These are phyloP conservation scores for Beauveria sp. DNA, from an alignment of 2,329 filamentous ascomycete genomes.

Conservation along the genomic window DNA sequence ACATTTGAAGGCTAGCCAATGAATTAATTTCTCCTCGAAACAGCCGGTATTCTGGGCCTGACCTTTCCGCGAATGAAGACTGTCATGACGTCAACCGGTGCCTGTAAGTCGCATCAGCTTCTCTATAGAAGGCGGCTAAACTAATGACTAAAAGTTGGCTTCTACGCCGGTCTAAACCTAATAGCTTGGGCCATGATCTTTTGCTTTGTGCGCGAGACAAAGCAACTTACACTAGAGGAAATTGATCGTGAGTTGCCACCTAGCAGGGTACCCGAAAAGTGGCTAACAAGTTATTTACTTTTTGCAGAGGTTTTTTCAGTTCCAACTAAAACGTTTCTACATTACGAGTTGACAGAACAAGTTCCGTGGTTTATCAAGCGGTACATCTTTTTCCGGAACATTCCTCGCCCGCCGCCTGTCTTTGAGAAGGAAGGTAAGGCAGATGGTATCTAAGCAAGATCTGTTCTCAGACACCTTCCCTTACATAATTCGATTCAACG, in stretches of 20 bases:
- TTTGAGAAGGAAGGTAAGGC: conserved; percentile 14
- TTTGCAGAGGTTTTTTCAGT: conserved; percentile 24
- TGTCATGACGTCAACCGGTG: conserved; percentile 24
- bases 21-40: background rate
- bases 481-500: too few relatives aligned
- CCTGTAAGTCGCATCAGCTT: conserved; percentile 17
- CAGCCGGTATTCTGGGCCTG: conserved; percentile 44
- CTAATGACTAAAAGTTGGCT: conserved; percentile 19
- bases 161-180: conserved; percentile 38
- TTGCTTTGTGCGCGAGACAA: conserved; percentile 39
- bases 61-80: conserved; percentile 41
- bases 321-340: conserved; percentile 24
- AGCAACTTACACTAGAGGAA: conserved; percentile 38
- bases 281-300: background rate
- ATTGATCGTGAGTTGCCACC: conserved; percentile 17
- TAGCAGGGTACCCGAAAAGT: too few relatives aligned
- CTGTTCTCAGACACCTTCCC: background rate
- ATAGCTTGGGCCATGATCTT: conserved; percentile 38
- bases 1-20: background rate
- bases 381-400: conserved; percentile 25
- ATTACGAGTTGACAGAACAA: conserved; percentile 24
- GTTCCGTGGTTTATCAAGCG: conserved; percentile 31
- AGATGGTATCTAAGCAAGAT: background rate
- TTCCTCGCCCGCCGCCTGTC: conserved; percentile 25
- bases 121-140: background rate